A percentile compares a stretch with the other conserved stretches of the same genome.
phyloP scores from a whole-genome alignment of 2,329 filamentous ascomycete species.

The Hypoxylon sp. region DNA sequence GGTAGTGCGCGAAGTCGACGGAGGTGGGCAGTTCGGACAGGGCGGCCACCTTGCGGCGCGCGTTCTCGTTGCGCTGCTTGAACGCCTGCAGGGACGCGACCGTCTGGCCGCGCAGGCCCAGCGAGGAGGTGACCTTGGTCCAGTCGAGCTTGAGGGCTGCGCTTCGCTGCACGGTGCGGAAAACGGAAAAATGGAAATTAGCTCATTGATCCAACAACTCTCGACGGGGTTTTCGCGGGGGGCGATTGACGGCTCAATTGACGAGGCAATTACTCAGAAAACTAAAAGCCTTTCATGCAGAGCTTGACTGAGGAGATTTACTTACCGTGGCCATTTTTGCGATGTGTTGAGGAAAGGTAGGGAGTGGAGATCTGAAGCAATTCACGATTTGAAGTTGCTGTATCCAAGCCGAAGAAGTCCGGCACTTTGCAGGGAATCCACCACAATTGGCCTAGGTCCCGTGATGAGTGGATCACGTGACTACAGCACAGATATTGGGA shows the following conservation, averaged over 20 bases:
- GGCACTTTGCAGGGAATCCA: constrained; percentile 41
- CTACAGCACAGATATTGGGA: not conserved
- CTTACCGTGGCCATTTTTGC: constrained; percentile 79
- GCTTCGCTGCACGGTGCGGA: constrained; percentile 79
- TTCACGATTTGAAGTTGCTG: constrained; percentile 59
- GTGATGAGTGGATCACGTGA: constrained; percentile 50
- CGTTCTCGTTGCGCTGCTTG: constrained; percentile 99
- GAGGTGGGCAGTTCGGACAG: constrained; percentile 87
- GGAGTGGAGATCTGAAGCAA: constrained; percentile 65
- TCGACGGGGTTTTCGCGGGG: constrained; percentile 11
- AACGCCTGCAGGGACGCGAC: constrained; percentile 92
- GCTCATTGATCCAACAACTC: constrained; percentile 61
- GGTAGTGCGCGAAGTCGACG: constrained; percentile 96
- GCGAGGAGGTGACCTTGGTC: constrained; percentile 92
- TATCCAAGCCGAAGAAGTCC: constrained; percentile 61
- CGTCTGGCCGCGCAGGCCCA: constrained; percentile 96
- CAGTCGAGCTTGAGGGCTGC: constrained; percentile 99
- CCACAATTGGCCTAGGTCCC: constrained; percentile 26
- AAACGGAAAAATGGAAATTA: constrained; percentile 63
- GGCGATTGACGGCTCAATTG: constrained; percentile 53
- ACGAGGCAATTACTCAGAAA: not conserved
- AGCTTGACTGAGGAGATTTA: constrained; percentile 48
- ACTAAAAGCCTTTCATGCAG: not conserved
- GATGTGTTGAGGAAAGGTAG: constrained; percentile 61
- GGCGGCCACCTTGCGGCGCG: constrained; percentile 89